Conservation (phyloP, 2,329 filamentous ascomycete genomes). For the Pseudogymnoascus verrucosus region DNA sequence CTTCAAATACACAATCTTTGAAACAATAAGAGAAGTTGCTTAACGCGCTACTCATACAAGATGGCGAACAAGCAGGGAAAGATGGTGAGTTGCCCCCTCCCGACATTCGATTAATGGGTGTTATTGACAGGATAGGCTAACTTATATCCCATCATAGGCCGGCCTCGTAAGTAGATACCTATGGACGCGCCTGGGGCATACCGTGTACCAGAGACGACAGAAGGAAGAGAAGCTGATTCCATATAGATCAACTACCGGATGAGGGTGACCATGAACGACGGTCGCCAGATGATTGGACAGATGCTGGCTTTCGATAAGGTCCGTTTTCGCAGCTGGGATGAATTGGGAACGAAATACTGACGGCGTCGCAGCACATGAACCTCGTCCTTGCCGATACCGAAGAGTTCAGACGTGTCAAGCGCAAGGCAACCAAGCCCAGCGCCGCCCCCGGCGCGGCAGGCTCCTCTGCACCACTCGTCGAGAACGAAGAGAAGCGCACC, state of each 20-base stretch:
- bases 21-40: slow-evolving; percentile 30
- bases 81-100: slow-evolving; percentile 68
- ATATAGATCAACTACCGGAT: slow-evolving; percentile 97
- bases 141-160: slow-evolving; percentile 48
- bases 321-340: slow-evolving; percentile 15
- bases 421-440: slow-evolving; percentile 66
- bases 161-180: slow-evolving; percentile 54
- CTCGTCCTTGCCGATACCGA: slow-evolving; percentile 97
- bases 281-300: slow-evolving; percentile 91
- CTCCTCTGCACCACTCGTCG: slow-evolving; percentile 59
- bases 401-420: slow-evolving; percentile 88
- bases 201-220: neutral
- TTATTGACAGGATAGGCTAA: slow-evolving; percentile 53
- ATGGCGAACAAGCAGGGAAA: slow-evolving; percentile 96
- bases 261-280: slow-evolving; percentile 91
- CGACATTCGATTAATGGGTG: slow-evolving; percentile 34
- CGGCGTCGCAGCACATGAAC: slow-evolving; percentile 77
- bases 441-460: slow-evolving; percentile 47
- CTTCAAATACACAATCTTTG: slow-evolving; percentile 29
- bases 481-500: slow-evolving; percentile 96
- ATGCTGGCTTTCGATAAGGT: slow-evolving; percentile 99
- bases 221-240: neutral
- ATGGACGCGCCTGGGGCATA: neutral
- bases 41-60: slow-evolving; percentile 35
- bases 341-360: slow-evolving; percentile 10